These are phyloP conservation scores for Apophysomyces elegans DNA, from an alignment of 371 early-diverging fungal genomes.

Conservation along the genomic window DNA sequence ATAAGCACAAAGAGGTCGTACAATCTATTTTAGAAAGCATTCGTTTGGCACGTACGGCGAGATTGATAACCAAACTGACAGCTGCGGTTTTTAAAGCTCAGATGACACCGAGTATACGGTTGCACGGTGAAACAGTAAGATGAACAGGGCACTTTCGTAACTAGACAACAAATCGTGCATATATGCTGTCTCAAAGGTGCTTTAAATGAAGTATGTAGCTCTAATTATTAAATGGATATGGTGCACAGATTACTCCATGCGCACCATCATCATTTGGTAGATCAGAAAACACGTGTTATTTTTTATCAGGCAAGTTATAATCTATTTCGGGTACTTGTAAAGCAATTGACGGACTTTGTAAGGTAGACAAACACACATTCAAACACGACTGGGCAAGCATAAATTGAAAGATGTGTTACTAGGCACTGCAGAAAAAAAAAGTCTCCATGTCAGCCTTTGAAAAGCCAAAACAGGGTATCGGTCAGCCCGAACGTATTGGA, in stretches of 20 bases:
- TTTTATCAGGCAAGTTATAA: background rate
- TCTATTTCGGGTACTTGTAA: constrained; percentile 7
- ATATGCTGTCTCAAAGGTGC: too few species aligned
- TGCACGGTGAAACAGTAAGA: too few species aligned
- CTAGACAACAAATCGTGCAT: too few species aligned
- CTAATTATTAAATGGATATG: too few species aligned
- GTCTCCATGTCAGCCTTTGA: constrained; percentile 1
- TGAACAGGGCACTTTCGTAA: too few species aligned
- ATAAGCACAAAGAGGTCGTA: too few species aligned
- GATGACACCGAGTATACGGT: too few species aligned
- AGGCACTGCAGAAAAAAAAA: constrained; percentile 6
- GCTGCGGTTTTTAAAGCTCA: too few species aligned
- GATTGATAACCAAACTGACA: too few species aligned
- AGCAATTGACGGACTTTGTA: constrained; percentile 10
- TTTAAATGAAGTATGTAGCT: too few species aligned
- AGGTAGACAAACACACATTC: background rate
- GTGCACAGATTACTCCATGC: background rate
- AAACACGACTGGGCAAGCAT: background rate
- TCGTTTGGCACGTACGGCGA: too few species aligned
- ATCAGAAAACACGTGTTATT: constrained; percentile 5
- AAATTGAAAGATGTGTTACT: background rate
- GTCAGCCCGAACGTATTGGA: constrained; percentile 15
- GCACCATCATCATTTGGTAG: background rate
- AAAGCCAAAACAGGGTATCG: constrained; percentile 12
- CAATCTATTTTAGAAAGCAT: too few species aligned